Base-by-base conservation (phyloP, 805 yeast species). In the Vanderwaltozyma polyspora region DNA sequence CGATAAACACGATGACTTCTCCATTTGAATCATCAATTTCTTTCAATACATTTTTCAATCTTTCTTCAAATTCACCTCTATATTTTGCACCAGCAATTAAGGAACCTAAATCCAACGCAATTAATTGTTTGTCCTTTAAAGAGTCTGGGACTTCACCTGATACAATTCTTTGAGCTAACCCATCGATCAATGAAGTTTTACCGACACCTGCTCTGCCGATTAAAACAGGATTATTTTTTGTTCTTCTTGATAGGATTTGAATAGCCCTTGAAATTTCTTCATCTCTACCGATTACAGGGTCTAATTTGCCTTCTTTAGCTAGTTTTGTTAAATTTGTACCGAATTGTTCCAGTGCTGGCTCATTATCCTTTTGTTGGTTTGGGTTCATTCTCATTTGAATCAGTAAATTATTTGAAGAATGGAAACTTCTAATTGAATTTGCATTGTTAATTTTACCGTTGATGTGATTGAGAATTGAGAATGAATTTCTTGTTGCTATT, bases 131-230 rank as follows among this genome's bases (percentile, higher is more conserved):
- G 36, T 80, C 76, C 53, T 86, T 83, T 79, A 89, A 79, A 28
- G 86, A 74, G 42, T 91, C 97, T 0, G 97, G 97, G 1, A 89
- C 98, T 53, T 87, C 94, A 10, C 89, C 89, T 37, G 80, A 74
- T 7, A 84, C 75, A 32, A 91, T 87, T 49, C 96, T 66, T 59
- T 91, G 97, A 0, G 97, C 97, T 26, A 91, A 65, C 0, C 97
- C 98, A 54, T 91, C 98, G 74, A 91, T 81, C 38, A 91, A 76
- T 6, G 97, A 93, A 0, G 97, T 91, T 58, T 89, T 89, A 63
- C 98, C 98, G 0, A 95, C 93, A 62, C 98, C 98, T 1, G 98
- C 98, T 45, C 82, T 76, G 42, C 98, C 98, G 28, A 91, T 86
- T 35, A 89, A 59, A 1, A 91, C 94, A 0, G 98, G 98, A 51